phyloP scores from a whole-genome alignment of 1,284 basidiomycete species.

The Athelia sp. region DNA sequence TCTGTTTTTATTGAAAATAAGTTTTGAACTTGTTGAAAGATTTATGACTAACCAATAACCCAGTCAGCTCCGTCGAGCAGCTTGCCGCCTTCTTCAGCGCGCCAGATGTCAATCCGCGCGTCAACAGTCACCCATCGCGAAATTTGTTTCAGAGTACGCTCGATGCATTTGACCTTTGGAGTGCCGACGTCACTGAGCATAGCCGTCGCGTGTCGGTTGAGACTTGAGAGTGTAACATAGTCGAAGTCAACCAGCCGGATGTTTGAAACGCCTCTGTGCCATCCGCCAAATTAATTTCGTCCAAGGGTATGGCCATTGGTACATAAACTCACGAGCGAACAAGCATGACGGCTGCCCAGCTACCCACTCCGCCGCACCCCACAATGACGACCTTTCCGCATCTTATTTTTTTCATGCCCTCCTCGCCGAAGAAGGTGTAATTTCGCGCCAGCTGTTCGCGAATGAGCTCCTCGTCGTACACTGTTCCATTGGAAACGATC shows the following conservation, averaged over 20 bases:
- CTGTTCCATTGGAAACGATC: constrained; percentile 10
- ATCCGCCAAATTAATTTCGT: not conserved
- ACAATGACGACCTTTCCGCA: constrained; percentile 80
- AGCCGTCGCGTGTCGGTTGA: constrained; percentile 96
- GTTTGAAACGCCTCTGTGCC: constrained; percentile 60
- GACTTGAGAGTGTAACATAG: constrained; percentile 87
- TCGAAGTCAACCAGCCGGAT: constrained; percentile 86
- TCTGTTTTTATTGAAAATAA: constrained; percentile 39
- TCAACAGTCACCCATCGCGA: constrained; percentile 76
- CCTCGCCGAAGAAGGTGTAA: constrained; percentile 92
- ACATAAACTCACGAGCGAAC: constrained; percentile 78
- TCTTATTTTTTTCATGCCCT: constrained; percentile 81
- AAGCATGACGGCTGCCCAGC: constrained; percentile 94
- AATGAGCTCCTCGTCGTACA: constrained; percentile 74
- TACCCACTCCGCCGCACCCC: constrained; percentile 95
- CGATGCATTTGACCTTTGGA: constrained; percentile 86
- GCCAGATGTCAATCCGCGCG: constrained; percentile 78
- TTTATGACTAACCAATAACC: constrained; percentile 68
- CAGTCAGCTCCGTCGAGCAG: constrained; percentile 82
- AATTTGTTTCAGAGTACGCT: constrained; percentile 70
- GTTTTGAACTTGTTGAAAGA: not conserved
- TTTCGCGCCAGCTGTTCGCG: constrained; percentile 89
- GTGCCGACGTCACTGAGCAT: constrained; percentile 87
- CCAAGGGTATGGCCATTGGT: too few species aligned
- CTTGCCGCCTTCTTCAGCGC: constrained; percentile 66